Evolutionary conservation across 805 yeast genomes (phyloP), one percentile per base, ranked within the genome.

Genomic region (Saturnispora bothae): DNA sequence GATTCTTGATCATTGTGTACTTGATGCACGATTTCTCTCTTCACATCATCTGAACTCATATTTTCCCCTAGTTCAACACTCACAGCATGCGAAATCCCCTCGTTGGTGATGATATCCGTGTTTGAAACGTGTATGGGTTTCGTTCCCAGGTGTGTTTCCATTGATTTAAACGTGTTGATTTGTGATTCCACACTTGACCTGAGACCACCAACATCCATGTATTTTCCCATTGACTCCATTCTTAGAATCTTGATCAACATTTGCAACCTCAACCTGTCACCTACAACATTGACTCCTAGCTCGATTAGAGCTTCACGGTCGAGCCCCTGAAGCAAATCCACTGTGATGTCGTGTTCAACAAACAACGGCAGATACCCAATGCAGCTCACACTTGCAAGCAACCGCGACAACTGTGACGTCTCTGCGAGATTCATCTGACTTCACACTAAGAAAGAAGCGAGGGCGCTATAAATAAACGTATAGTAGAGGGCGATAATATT

Each of bases 241-340:
- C 71, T 65, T 40, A 75, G 48, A 30, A 63, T 55, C 22, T 69
- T 63, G 3, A 83, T 65, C 16, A 79, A 77, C 13, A 73, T 63
- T 49, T 78, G 73, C 9, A 89, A 57, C 21, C 80, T 64, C 16
- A 89, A 64, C 20, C 96, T 63, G 55, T 92, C 97, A 1, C 97
- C 96, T 13, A 89, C 72, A 46, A 74, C 79, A n/a, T 49, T 45
- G 9, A 89, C 57, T 0, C 95, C 95, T 9, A 92, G 53, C 40
- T 80, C 92, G 34, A 68, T 71, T 40, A 89, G 66, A 1, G 85
- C 72, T 5, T 60, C 64, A 31, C 69, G 65, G 49, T 83, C 95
- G 31, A 78, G 59, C 42, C 75, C 79, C 4, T 73, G 61, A 6
- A 80, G 47, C 5, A 79, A 57, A 37, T 76, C 82, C 17, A 65